Percentiles rank a stretch among this genome's conserved stretches.
These are phyloP conservation scores for Annulohypoxylon moriforme DNA, from an alignment of 495 filamentous ascomycete species.

Conservation along the genomic window DNA sequence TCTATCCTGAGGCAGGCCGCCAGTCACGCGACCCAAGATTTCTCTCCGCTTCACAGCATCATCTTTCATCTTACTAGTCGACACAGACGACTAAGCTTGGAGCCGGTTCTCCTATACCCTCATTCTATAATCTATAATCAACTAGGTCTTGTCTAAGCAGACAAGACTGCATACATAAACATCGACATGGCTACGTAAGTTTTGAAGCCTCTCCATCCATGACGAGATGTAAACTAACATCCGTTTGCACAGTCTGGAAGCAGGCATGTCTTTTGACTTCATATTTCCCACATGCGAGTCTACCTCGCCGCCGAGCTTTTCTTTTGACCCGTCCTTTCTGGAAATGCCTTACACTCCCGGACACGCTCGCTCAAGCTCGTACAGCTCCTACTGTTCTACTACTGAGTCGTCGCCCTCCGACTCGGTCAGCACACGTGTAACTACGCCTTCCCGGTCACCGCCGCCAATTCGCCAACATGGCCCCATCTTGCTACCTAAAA, in stretches of 20 bases:
- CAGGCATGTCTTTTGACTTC: conserved; percentile 65
- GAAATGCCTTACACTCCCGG: conserved; percentile 60
- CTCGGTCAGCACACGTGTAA: conserved; percentile 71
- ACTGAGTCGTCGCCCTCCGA: conserved; percentile 83
- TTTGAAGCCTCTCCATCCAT: conserved; percentile 2
- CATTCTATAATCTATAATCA: conserved; percentile 54
- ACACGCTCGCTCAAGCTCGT: conserved; percentile 64
- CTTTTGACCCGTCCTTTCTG: conserved; percentile 65
- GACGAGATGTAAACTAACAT: conserved; percentile 42
- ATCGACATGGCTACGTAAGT: conserved; percentile 66
- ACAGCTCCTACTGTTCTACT: conserved; percentile 66
- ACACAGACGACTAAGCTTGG: conserved; percentile 18
- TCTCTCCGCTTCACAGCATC: conserved; percentile 42
- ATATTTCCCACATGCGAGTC: conserved; percentile 61
- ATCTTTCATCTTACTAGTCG: conserved; percentile 29
- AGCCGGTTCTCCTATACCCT: conserved; percentile 44
- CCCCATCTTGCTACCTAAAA: conserved; percentile 85
- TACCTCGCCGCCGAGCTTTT: conserved; percentile 61
- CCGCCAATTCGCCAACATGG: conserved; percentile 84
- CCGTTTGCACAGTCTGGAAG: conserved; percentile 56
- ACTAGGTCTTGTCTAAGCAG: conserved; percentile 49
- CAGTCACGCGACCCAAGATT: conserved; percentile 30
- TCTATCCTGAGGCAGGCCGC: conserved; percentile 36
- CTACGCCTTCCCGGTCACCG: conserved; percentile 71
- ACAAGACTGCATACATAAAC: conserved; percentile 46